Base-by-base conservation (phyloP, 805 yeast genomes). In the Kodamaea kaohsiungensis region DNA sequence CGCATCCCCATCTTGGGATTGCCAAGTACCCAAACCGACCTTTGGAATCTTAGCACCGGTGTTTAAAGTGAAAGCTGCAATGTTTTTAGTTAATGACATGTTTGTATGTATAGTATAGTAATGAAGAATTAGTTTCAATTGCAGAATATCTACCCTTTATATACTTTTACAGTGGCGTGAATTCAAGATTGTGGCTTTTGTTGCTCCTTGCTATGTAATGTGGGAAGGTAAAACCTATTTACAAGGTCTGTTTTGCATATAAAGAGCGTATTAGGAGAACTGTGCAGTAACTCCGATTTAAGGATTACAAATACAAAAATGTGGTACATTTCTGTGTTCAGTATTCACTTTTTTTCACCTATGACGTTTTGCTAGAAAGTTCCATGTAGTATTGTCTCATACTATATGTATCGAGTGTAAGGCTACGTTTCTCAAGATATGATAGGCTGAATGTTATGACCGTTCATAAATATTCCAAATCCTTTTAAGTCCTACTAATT, bases 11-110 rank as follows among this genome's bases (percentile, higher is more conserved):
- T 79, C 78, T 15, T 76, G 79, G 18, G 81, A 66, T 65, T 72
- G 72, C 87, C 89, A 88, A 33, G 95, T 87, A 46, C 96, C 95
- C 49, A 88, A 79, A 2, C 90, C 92, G 43, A 89, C 73, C 9
- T 76, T 79, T 42, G 93, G 93, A 56, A 89, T 85, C 43, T 63
- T 59, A 30, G 72, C 75, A 19, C 95, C 93, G 56, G 82, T 81
- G 78, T 87, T 87, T 54, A 86, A 72, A 43, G 76, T 77, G 56
- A 76, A 39, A 1, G 60, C 56, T 8, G 49, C 12, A n/a, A 62
- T 61, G 53, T 48, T 52, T 17, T 40, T 46, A 22, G 56, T 22
- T 39, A 53, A 49, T 9, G 55, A 25, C 51, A 52, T 52, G 13
- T 3, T 33, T 15, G 18, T 15, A 19, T 13, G 12, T n/a, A 3